Percentiles rank a stretch among this genome's conserved stretches.
Evolutionary conservation across 306 rosid species (phyloP).

Genomic region (Medicago lupulina): DNA sequence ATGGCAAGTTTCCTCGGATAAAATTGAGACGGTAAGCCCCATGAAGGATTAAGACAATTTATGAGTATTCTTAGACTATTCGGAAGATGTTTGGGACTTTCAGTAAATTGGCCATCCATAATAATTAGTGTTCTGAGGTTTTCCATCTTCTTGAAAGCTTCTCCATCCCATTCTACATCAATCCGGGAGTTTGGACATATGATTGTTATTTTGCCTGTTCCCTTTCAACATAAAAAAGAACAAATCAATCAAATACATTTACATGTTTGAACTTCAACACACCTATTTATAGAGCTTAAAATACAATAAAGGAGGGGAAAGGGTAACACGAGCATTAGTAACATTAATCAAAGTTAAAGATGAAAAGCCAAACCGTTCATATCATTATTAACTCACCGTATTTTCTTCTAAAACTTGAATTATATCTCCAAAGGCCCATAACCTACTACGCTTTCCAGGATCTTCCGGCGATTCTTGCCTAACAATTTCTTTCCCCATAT

Average conservation of each 20-base stretch:
- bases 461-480: neutral
- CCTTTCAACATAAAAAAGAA: neutral
- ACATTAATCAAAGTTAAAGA: too few species aligned
- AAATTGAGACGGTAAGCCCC: too few species aligned
- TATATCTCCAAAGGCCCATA: neutral
- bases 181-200: neutral
- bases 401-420: too few species aligned
- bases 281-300: too few species aligned
- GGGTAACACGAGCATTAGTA: too few species aligned
- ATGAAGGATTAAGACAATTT: too few species aligned
- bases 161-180: neutral
- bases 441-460: neutral
- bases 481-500: neutral
- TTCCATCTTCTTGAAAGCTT: constrained; percentile 4
- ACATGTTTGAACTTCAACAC: too few species aligned
- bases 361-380: neutral
- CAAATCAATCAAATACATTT: neutral
- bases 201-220: neutral
- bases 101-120: rapidly evolving
- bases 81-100: constrained; percentile 4
- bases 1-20: neutral
- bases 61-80: neutral
- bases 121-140: neutral
- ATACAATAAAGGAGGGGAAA: too few species aligned
- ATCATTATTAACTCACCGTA: neutral